Conservation (phyloP, 208 protist species). For the Leishmania tarentolae region DNA sequence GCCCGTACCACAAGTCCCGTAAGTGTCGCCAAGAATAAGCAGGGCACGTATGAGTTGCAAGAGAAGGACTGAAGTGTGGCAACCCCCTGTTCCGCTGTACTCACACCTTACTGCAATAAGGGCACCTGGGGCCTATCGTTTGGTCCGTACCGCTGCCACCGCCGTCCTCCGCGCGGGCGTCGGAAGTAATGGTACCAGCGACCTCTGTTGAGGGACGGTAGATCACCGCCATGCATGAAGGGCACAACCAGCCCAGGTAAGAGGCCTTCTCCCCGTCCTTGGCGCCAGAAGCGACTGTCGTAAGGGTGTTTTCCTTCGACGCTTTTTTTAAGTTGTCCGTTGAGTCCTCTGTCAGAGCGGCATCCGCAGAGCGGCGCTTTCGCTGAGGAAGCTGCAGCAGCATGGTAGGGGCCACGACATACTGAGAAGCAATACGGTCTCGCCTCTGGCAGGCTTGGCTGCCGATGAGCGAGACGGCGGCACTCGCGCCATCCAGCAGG, state of each 20-base stretch:
- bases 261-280: constrained; percentile 19
- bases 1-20: neutral
- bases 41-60: neutral
- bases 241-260: constrained; percentile 72
- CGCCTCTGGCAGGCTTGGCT: constrained; percentile 25
- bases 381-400: constrained; percentile 30
- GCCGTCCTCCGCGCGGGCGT: constrained; percentile 12
- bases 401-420: constrained; percentile 53
- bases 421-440: constrained; percentile 65
- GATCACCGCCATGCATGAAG: constrained; percentile 66
- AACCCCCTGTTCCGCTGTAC: neutral
- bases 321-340: neutral
- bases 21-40: neutral
- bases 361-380: neutral
- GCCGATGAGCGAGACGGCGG: neutral
- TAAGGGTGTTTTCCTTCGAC: neutral
- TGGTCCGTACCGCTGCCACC: neutral
- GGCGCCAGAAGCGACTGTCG: neutral
- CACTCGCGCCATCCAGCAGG: constrained; percentile 34
- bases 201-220: constrained; percentile 36
- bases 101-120: constrained; percentile 31
- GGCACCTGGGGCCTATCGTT: constrained; percentile 16
- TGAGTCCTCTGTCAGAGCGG: neutral
- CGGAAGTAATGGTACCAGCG: constrained; percentile 6
- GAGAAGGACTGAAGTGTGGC: neutral